A percentile compares a stretch with the other conserved stretches of the same genome.
phyloP scores from a whole-genome alignment of 2,329 filamentous ascomycete species.

The Ophiostoma himal-ulmi region DNA sequence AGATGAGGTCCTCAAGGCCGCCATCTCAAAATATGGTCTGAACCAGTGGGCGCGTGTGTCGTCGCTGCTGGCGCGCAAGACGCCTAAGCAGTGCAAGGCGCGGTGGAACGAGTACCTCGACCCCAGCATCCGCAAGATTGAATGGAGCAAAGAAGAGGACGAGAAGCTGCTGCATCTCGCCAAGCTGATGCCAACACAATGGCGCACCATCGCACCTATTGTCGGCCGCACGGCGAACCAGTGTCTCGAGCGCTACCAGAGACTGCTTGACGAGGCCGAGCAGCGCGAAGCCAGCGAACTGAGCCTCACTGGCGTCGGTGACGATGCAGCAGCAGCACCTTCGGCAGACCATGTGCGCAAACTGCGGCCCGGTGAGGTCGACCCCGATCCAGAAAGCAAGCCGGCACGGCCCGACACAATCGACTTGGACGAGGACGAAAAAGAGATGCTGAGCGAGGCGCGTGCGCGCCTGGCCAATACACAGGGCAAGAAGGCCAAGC shows the following conservation, averaged over 20 bases:
- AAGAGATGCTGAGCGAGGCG: slow-evolving; percentile 98
- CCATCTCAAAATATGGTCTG: slow-evolving; percentile 88
- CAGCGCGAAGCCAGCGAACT: slow-evolving; percentile 75
- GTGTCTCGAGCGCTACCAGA: slow-evolving; percentile 94
- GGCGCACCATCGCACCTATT: slow-evolving; percentile 95
- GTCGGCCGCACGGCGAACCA: slow-evolving; percentile 95
- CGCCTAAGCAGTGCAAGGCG: slow-evolving; percentile 97
- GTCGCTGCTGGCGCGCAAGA: slow-evolving; percentile 93
- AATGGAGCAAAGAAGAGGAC: slow-evolving; percentile 98
- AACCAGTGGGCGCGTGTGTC: slow-evolving; percentile 99
- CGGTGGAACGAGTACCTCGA: slow-evolving; percentile 98
- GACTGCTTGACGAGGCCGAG: slow-evolving; percentile 91
- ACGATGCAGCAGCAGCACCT: slow-evolving; percentile 66
- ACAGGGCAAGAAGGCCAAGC: slow-evolving; percentile 97
- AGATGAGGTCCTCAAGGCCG: slow-evolving; percentile 96
- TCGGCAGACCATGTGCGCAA: slow-evolving; percentile 80
- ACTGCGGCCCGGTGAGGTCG: slow-evolving; percentile 84
- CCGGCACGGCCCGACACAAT: slow-evolving; percentile 94
- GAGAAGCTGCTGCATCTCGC: slow-evolving; percentile 94
- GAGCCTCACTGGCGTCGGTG: slow-evolving; percentile 68
- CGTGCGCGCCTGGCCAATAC: slow-evolving; percentile 94
- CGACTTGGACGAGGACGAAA: slow-evolving; percentile 97
- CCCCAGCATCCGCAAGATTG: slow-evolving; percentile 94
- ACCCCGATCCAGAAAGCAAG: slow-evolving; percentile 96
- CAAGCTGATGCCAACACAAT: slow-evolving; percentile 98